phyloP scores from a whole-genome alignment of 2,329 filamentous ascomycete genomes.

The Nigrograna mackinnonii region DNA sequence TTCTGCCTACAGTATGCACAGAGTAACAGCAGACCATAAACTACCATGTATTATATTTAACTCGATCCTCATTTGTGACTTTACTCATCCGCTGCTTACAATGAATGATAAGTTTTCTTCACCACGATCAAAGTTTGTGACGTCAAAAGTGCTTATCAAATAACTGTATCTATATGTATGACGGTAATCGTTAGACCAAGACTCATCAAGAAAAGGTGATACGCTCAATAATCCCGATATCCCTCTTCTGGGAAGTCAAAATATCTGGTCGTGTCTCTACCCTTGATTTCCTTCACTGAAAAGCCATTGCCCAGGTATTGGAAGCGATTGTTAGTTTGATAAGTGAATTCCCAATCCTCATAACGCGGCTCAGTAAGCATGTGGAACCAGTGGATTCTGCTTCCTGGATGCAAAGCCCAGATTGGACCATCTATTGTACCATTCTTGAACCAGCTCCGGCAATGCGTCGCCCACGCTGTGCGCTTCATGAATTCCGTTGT shows the following conservation, averaged over 20 bases:
- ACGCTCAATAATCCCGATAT: too few relatives aligned
- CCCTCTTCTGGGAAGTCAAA: neutral
- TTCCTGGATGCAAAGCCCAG: neutral
- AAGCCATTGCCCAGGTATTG: constrained; percentile 6
- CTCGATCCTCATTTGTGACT: too few relatives aligned
- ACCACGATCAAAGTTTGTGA: too few relatives aligned
- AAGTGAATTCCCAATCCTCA: constrained; percentile 5
- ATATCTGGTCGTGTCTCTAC: constrained; percentile 4
- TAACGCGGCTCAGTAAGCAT: neutral
- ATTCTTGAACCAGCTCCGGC: constrained; percentile 8
- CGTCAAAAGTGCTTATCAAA: too few relatives aligned
- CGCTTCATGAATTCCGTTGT: constrained; percentile 4
- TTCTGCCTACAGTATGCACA: too few relatives aligned
- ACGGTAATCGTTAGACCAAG: too few relatives aligned
- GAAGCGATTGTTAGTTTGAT: constrained; percentile 4
- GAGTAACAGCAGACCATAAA: too few relatives aligned
- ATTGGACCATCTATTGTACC: constrained; percentile 3
- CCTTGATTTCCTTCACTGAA: neutral
- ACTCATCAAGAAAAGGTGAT: too few relatives aligned
- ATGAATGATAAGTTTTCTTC: too few relatives aligned
- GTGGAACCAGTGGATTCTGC: constrained; percentile 4
- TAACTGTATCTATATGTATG: too few relatives aligned
- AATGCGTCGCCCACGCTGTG: constrained; percentile 1
- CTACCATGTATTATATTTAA: too few relatives aligned
- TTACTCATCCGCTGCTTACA: too few relatives aligned